Base-by-base conservation (phyloP, 148 eudicot genomes). In the Dysphania ambrosioides region DNA sequence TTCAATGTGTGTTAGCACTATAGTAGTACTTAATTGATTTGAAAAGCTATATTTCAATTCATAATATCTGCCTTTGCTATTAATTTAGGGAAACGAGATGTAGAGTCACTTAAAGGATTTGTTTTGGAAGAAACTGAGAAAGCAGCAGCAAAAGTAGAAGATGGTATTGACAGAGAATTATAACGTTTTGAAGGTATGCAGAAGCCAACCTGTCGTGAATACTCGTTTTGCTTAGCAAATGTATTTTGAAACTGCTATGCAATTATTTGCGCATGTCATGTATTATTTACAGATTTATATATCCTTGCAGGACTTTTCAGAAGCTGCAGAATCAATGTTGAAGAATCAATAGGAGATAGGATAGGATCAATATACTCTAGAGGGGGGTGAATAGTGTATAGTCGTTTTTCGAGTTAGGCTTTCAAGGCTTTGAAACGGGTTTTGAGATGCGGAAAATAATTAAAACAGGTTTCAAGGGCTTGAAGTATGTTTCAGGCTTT, bases 121-220 rank as follows among this genome's bases (percentile, higher is more conserved):
- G 97, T 75, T 77, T 30, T 91, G 76, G 88, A 88, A 81, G 92
- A 88, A 82, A 86, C 97, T 2, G 91, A 85, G 81, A 91, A 88
- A 79, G 94, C 90, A 34, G 90, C 87, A 71, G 71, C 83, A 40
- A 83, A 79, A 72, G 79, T 83, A 47, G 81, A 74, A 63, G 85
- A 70, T 29, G 88, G 75, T 51, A 40, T 38, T 72, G 91, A 86
- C 63, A 85, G 76, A 76, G 94, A 90, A 21, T 62, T 87, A 75
- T 89, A 61, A 84, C 60, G 5, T 19, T n/a, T 6, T 24, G 27
- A 53, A 62, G 83, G 83, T 75, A 75, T 31, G 70, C 18, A 16
- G 41, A 21, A 51, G 55, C 68, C 53, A 42, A 41, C 53, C 18
- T 13, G 12, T 47, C 44, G 19, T 34, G 68, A 64, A 64, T 34